Percentiles rank a stretch among this genome's conserved stretches.
Evolutionary conservation across 805 yeast species (phyloP).

Genomic region (Saccharomycopsis schoenii): DNA sequence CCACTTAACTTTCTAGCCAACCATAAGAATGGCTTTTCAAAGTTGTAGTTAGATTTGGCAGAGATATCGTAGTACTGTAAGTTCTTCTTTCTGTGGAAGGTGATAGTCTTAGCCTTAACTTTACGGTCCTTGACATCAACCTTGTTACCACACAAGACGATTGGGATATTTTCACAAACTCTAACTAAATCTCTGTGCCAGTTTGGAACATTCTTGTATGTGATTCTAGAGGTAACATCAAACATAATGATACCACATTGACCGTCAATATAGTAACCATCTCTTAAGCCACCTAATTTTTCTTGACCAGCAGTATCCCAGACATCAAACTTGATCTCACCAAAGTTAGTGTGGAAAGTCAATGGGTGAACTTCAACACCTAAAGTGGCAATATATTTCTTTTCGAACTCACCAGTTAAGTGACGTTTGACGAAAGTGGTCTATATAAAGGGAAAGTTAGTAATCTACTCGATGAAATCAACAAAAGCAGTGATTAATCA

Average conservation of each 20-base stretch:
- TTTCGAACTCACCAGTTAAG: constrained; percentile 98
- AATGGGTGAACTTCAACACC: constrained; percentile 99
- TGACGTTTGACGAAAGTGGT: constrained; percentile 99
- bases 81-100: constrained; percentile 99
- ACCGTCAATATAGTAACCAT: constrained; percentile 98
- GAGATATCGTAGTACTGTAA: constrained; percentile 99
- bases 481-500: neutral
- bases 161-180: constrained; percentile 99
- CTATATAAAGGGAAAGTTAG: constrained; percentile 24
- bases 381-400: constrained; percentile 96
- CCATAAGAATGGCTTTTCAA: constrained; percentile 99
- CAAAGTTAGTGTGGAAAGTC: constrained; percentile 95
- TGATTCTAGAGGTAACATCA: constrained; percentile 98
- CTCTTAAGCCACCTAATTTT: constrained; percentile 99
- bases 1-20: constrained; percentile 98
- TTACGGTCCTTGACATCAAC: constrained; percentile 99
- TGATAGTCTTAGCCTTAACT: constrained; percentile 99
- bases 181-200: constrained; percentile 99
- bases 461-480: neutral
- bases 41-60: constrained; percentile 98
- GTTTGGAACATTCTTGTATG: constrained; percentile 99
- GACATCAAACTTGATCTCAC: constrained; percentile 97
- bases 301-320: constrained; percentile 99
- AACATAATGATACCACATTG: constrained; percentile 99
- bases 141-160: constrained; percentile 98